A percentile compares a stretch with the other conserved stretches of the same genome.
phyloP scores from a whole-genome alignment of 805 yeast genomes.

The Scheffersomyces ergatensis region DNA sequence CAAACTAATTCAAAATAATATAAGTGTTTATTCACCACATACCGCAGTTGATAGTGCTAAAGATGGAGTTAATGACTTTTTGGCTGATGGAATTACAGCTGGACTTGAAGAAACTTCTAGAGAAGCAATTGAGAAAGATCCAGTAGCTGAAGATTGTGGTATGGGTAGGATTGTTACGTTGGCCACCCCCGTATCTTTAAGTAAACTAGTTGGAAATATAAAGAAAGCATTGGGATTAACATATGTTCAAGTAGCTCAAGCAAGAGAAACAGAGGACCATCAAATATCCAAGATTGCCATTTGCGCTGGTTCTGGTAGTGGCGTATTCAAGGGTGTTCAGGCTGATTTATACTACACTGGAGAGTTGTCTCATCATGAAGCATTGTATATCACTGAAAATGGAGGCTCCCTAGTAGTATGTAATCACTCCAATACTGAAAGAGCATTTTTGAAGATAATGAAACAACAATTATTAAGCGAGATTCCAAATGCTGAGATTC shows the following conservation, averaged over 20 bases:
- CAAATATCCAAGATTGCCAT: slow-evolving; percentile 63
- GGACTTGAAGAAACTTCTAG: slow-evolving; percentile 22
- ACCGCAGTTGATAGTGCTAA: slow-evolving; percentile 91
- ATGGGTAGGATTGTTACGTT: slow-evolving; percentile 74
- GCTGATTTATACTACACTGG: slow-evolving; percentile 86
- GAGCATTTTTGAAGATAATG: slow-evolving; percentile 69
- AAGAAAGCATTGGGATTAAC: slow-evolving; percentile 53
- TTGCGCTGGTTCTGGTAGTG: slow-evolving; percentile 95
- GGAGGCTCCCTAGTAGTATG: slow-evolving; percentile 75
- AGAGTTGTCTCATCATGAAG: slow-evolving; percentile 93
- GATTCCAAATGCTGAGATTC: slow-evolving; percentile 43
- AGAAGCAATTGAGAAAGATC: slow-evolving; percentile 45
- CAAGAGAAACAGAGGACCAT: slow-evolving; percentile 21
- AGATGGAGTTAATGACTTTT: slow-evolving; percentile 95
- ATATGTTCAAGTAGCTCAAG: slow-evolving; percentile 61
- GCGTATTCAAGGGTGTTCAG: slow-evolving; percentile 59
- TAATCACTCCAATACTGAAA: slow-evolving; percentile 90
- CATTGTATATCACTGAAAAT: slow-evolving; percentile 62
- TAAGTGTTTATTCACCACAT: slow-evolving; percentile 92
- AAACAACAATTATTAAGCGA: slow-evolving; percentile 47
- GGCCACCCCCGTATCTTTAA: slow-evolving; percentile 39
- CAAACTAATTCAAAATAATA: slow-evolving; percentile 68
- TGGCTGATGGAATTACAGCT: slow-evolving; percentile 55
- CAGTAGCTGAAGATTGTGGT: slow-evolving; percentile 57
- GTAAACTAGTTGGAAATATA: slow-evolving; percentile 45